These are phyloP conservation scores for Nicotiana benthamiana DNA, from an alignment of 257 asterid genomes.

Conservation along the genomic window DNA sequence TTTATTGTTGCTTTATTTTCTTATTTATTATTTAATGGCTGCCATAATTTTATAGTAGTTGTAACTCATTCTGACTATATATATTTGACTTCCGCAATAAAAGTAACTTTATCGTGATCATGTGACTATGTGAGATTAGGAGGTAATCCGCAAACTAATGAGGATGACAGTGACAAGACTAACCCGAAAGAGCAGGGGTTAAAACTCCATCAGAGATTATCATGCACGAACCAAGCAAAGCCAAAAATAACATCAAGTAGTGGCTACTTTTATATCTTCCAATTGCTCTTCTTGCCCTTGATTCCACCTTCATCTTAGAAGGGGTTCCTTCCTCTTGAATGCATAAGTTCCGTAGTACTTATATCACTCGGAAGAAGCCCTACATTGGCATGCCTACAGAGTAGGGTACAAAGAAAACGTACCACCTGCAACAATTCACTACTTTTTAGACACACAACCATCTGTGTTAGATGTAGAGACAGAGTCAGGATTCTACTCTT, in stretches of 20 bases:
- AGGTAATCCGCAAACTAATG: background rate
- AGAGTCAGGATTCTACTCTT: no score
- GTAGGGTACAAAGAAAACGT: slow-evolving; percentile 81
- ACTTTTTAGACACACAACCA: background rate
- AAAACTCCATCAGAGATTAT: slow-evolving; percentile 77
- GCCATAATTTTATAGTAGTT: no score
- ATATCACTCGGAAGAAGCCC: slow-evolving; percentile 70
- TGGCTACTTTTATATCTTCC: slow-evolving; percentile 68
- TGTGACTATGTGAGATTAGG: background rate
- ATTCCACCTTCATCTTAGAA: slow-evolving; percentile 35
- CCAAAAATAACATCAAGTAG: slow-evolving; percentile 57
- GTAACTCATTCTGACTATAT: no score
- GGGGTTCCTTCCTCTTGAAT: slow-evolving; percentile 37
- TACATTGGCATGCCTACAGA: slow-evolving; percentile 74
- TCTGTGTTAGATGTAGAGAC: no score
- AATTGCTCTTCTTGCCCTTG: slow-evolving; percentile 58
- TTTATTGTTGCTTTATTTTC: no score
- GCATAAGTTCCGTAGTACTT: slow-evolving; percentile 37
- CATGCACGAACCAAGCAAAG: slow-evolving; percentile 90
- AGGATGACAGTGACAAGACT: slow-evolving; percentile 6
- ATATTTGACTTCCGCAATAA: no score
- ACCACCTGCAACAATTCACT: slow-evolving; percentile 62
- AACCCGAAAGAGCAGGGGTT: slow-evolving; percentile 93
- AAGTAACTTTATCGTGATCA: background rate
- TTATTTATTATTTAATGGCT: no score